A percentile compares a stretch with the other conserved stretches of the same genome.
Evolutionary conservation across 2,329 filamentous ascomycete genomes (phyloP).

Genomic region (Fusarium euwallaceae): DNA sequence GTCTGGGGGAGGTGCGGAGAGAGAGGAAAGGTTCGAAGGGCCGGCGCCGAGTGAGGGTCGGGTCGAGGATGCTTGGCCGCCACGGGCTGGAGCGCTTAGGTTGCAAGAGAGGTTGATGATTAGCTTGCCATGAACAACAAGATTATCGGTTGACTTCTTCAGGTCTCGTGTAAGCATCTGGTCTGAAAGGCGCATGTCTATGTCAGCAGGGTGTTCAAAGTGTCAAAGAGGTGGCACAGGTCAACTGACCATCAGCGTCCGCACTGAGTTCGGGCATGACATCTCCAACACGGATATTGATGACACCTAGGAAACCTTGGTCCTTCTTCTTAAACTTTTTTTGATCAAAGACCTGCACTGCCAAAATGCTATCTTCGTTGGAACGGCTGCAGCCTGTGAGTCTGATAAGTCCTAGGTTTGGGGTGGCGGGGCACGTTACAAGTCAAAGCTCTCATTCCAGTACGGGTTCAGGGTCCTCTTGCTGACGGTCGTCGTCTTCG

Average conservation of each 20-base stretch:
- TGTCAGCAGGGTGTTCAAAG: slow-evolving; percentile 48
- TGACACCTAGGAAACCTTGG: slow-evolving; percentile 96
- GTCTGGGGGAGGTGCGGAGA: slow-evolving; percentile 59
- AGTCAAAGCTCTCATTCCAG: slow-evolving; percentile 99
- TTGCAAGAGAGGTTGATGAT: slow-evolving; percentile 98
- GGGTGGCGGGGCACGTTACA: slow-evolving; percentile 72
- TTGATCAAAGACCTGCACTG: slow-evolving; percentile 98
- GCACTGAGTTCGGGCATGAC: slow-evolving; percentile 86
- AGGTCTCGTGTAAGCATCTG: slow-evolving; percentile 98
- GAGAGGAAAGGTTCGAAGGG: slow-evolving; percentile 59
- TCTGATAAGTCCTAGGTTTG: slow-evolving; percentile 12
- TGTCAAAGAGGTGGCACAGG: slow-evolving; percentile 17
- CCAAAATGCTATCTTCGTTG: slow-evolving; percentile 95
- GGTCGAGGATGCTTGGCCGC: slow-evolving; percentile 58
- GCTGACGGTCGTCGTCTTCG: slow-evolving; percentile 95
- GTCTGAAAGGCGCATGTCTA: slow-evolving; percentile 65
- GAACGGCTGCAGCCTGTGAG: slow-evolving; percentile 73
- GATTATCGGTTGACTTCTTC: slow-evolving; percentile 97
- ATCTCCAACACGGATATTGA: slow-evolving; percentile 96
- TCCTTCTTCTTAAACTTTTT: slow-evolving; percentile 99
- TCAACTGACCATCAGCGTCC: slow-evolving; percentile 85
- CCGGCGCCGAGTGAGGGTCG: slow-evolving; percentile 61
- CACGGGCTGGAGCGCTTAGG: slow-evolving; percentile 76
- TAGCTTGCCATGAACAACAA: slow-evolving; percentile 97
- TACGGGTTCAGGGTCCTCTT: slow-evolving; percentile 99